Evolutionary conservation across 768 basidiomycete genomes (phyloP), one percentile per base, ranked within the genome.

Genomic region (Xanthoconium stramineum): DNA sequence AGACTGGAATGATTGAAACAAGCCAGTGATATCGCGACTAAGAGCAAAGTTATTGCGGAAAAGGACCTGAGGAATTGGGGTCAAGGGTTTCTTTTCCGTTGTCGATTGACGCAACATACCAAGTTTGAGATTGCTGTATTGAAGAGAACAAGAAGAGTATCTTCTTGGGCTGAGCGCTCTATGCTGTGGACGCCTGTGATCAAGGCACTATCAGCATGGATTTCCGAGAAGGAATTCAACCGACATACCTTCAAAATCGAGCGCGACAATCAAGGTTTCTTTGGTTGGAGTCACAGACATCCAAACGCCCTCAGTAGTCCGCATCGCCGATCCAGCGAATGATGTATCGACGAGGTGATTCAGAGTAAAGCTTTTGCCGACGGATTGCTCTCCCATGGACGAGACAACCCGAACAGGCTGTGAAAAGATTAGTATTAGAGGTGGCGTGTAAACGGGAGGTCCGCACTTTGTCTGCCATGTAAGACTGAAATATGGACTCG

Each of bases 331-430:
- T 7, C 84, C 84, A 15, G 83, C 83, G 56, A 86, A 86, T 1
- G 84, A 85, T 0, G 83, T 82, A 57, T 86, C 84, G 1, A 76
- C 76, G n/a, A 86, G 70, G 56, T 85, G 84, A 55, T 85, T 84
- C 24, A 85, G 68, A 0, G 79, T 64, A 51, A 77, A 85, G 40
- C 78, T 80, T 59, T 85, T 85, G 6, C 84, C 84, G 1, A 86
- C 83, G 0, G 83, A 84, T 65, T 85, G 84, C 61, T 84, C 83
- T 6, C 83, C 83, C 83, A 85, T 86, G 1, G 83, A 85, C 0
- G 84, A 84, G 2, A 85, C 82, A 5, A 85, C 84, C 50, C 78
- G 80, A 15, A 85, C 84, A 11, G 82, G 81, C 81, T 85, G 52
- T 14, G 20, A 49, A 53, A 47, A 29, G 4, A 12, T 0, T 2